Evolutionary conservation across 2,329 filamentous ascomycete genomes (phyloP).

Genomic region (Botrytis hyacinthi): DNA sequence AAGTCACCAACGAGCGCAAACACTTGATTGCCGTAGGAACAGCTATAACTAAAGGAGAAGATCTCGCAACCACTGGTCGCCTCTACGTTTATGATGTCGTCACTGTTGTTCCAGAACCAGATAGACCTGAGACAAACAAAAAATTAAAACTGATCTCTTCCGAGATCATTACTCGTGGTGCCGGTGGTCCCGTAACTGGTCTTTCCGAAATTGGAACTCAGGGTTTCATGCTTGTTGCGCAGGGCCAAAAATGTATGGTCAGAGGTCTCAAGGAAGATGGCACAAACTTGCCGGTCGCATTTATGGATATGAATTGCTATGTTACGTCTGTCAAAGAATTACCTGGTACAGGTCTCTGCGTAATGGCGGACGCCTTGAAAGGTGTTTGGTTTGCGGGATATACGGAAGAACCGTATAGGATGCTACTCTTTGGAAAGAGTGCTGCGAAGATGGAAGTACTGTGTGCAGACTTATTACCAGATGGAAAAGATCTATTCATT

Average conservation of each 20-base stretch:
- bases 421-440: conserved; percentile 89
- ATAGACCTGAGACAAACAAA: conserved; percentile 78
- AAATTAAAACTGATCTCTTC: conserved; percentile 82
- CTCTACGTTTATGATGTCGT: conserved; percentile 92
- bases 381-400: conserved; percentile 96
- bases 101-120: conserved; percentile 85
- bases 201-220: conserved; percentile 82
- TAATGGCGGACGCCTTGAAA: conserved; percentile 88
- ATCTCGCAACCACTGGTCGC: conserved; percentile 78
- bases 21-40: conserved; percentile 84
- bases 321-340: conserved; percentile 83
- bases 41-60: conserved; percentile 82
- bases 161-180: conserved; percentile 88
- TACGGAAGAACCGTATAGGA: conserved; percentile 93
- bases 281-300: conserved; percentile 86
- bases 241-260: conserved; percentile 97
- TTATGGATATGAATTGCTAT: conserved; percentile 96
- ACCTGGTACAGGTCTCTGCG: conserved; percentile 76
- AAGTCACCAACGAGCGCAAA: conserved; percentile 82
- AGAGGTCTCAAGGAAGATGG: conserved; percentile 94
- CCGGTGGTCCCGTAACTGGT: conserved; percentile 85
- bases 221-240: conserved; percentile 83
- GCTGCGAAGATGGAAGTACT: conserved; percentile 74
- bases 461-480: conserved; percentile 82
- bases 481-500: conserved; percentile 78